These are phyloP conservation scores for Cladorrhinum sp. DNA, from an alignment of 2,329 filamentous ascomycete species.

Conservation along the genomic window DNA sequence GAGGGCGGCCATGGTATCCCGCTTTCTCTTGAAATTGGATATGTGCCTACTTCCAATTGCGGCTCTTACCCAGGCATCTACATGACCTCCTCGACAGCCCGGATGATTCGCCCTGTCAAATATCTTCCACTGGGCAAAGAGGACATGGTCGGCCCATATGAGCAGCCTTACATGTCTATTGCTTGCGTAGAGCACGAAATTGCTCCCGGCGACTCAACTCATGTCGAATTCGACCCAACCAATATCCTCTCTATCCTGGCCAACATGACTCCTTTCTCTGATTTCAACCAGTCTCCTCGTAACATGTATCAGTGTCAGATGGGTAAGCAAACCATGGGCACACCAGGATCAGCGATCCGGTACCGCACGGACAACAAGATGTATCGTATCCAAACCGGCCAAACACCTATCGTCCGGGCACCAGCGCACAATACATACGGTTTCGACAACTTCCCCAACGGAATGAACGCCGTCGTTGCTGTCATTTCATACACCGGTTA, in stretches of 20 bases:
- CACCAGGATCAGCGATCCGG: constrained; percentile 77
- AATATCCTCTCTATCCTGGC: constrained; percentile 97
- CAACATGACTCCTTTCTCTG: constrained; percentile 98
- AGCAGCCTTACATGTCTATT: constrained; percentile 98
- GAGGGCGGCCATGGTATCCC: constrained; percentile 79
- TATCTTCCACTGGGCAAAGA: constrained; percentile 82
- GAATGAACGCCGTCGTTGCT: constrained; percentile 90
- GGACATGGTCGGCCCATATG: constrained; percentile 87
- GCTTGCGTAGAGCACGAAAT: constrained; percentile 87
- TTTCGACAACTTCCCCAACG: constrained; percentile 97
- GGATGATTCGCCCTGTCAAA: constrained; percentile 89
- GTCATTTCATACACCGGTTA: constrained; percentile 99
- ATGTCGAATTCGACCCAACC: constrained; percentile 91
- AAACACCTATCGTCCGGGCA: constrained; percentile 88
- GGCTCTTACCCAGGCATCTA: constrained; percentile 97
- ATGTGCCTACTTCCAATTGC: constrained; percentile 79
- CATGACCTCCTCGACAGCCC: constrained; percentile 80
- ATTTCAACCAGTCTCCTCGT: constrained; percentile 96
- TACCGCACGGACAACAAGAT: constrained; percentile 97
- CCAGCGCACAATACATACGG: constrained; percentile 95
- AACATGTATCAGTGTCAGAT: constrained; percentile 99
- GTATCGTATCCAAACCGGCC: constrained; percentile 90
- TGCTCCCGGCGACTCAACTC: constrained; percentile 81
- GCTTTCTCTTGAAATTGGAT: constrained; percentile 82
- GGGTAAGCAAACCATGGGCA: constrained; percentile 99